Evolutionary conservation across 129 eudicot species (phyloP), one percentile per base, ranked within the genome.

Genomic region (Centaurea solstitialis): DNA sequence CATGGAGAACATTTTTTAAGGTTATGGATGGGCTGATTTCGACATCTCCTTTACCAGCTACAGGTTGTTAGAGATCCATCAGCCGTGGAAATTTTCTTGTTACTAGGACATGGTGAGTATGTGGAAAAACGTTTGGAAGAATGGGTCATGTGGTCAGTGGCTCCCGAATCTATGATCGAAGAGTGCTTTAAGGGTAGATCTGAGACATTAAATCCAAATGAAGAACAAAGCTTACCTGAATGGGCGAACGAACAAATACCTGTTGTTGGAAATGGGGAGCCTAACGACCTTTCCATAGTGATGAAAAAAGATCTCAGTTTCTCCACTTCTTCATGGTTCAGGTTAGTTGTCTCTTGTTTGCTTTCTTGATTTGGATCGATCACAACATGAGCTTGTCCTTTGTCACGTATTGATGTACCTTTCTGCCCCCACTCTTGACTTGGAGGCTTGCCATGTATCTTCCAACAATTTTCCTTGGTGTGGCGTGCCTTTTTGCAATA

Each of bases 121-220:
- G 79, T n/a, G 17, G 66, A 7, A 43, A 41, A 41, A 41, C 10
- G 2, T 41, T 10, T 41, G 50, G 15, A 33, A 72, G 76, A 40
- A 33, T 18, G 12, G 62, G 24, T 18, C 26, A 73, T 73, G 21
- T 41, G 77, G 21, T 47, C 17, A 5, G 50, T 41, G n/a, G 50
- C 50, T 41, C 50, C 12, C 50, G 50, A 7, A 41, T 41, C 50
- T 11, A 41, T 41, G 13, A 41, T 41, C 50, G 13, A 24, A 73
- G 28, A 20, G 50, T 41, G 10, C 1, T 3, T 73, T 41, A 9
- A 8, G 50, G 50, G 15, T 41, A 41, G 10, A 41, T 41, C 62
- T 38, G 35, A 73, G 77, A 23, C 79, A 75, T 75, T 53, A 6
- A 75, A 47, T 47, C 67, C 67, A 47, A 75, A 18, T 33, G 18